Evolutionary conservation across 306 rosid genomes (phyloP), one percentile per base, ranked within the genome.

Genomic region (Quercus glauca): DNA sequence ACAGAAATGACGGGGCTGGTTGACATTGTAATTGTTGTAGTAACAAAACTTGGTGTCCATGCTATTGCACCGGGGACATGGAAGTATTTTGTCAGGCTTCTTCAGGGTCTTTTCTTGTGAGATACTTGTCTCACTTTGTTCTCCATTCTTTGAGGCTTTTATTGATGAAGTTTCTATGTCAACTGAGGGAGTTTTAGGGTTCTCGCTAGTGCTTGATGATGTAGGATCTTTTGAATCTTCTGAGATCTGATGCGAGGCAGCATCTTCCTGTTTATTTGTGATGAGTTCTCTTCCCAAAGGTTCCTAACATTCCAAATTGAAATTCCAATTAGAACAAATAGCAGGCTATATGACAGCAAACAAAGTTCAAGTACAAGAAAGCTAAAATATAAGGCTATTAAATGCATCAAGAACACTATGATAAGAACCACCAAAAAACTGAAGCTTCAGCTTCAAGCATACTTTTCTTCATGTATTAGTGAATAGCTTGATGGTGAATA

Each of bases 1-100:
- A 81, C 98, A 94, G 83, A 94, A 94, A 78, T 94, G 92, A 13
- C 98, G 96, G 1, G 98, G 98, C 76, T 94, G 98, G 69, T 84
- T 90, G 71, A 94, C 91, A 21, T 92, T 94, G 90, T 94, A 94
- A 69, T 94, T 94, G 76, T 94, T 94, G 80, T 78, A 92, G 82
- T 94, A 94, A 71, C 98, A 94, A 70, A 94, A 94, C 67, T 94
- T 94, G 45, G 98, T 94, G 83, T 92, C 97, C 90, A 75, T 90
- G 89, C 97, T 94, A 75, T 88, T 88, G 84, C 98, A 94, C 49
- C 98, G 88, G 0, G 98, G 98, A 78, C 98, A 94, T 18, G 91
- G 89, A 21, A 90, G 85, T 52, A 94, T 83, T 80, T 86, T 88
- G 85, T 92, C 92, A 29, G 97, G 96, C 80, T 92, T 94, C 81